These are phyloP conservation scores for Talaromyces atroroseus DNA, from an alignment of 2,329 filamentous ascomycete species.

Conservation along the genomic window DNA sequence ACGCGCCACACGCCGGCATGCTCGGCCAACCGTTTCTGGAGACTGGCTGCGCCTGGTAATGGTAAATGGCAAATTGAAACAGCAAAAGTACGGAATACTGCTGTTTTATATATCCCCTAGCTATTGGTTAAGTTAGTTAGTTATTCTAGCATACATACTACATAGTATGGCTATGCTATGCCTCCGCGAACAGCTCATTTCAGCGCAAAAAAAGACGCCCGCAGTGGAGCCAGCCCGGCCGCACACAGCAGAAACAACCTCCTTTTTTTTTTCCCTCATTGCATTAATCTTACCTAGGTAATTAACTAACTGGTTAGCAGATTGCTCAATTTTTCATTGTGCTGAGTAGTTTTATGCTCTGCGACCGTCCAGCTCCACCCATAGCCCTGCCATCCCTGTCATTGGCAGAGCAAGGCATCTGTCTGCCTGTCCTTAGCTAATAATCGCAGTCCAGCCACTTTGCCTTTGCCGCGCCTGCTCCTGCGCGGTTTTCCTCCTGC, in stretches of 20 bases:
- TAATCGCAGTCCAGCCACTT: slow-evolving; percentile 7
- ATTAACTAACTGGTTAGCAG: too few relatives aligned
- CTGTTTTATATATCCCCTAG: too few relatives aligned
- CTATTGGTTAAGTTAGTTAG: too few relatives aligned
- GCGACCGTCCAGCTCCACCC: neutral
- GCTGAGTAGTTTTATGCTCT: too few relatives aligned
- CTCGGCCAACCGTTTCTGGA: neutral
- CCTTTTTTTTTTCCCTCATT: too few relatives aligned
- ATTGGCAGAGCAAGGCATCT: slow-evolving; percentile 12
- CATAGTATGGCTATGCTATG: too few relatives aligned
- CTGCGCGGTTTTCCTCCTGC: neutral
- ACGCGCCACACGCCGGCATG: slow-evolving; percentile 1
- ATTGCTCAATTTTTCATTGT: neutral
- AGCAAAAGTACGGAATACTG: too few relatives aligned
- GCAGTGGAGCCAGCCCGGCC: neutral
- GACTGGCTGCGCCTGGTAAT: too few relatives aligned
- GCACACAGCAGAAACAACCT: neutral
- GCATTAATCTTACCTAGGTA: too few relatives aligned
- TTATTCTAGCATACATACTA: too few relatives aligned
- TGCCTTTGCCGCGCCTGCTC: neutral
- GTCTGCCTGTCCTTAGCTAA: slow-evolving; percentile 13
- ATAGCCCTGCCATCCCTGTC: slow-evolving; percentile 8
- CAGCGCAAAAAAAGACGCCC: too few relatives aligned
- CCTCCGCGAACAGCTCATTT: too few relatives aligned
- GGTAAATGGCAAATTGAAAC: neutral